Percentiles rank a stretch among this genome's conserved stretches.
Conservation (phyloP, 306 rosid species). For the Adenanthera pavonina region DNA sequence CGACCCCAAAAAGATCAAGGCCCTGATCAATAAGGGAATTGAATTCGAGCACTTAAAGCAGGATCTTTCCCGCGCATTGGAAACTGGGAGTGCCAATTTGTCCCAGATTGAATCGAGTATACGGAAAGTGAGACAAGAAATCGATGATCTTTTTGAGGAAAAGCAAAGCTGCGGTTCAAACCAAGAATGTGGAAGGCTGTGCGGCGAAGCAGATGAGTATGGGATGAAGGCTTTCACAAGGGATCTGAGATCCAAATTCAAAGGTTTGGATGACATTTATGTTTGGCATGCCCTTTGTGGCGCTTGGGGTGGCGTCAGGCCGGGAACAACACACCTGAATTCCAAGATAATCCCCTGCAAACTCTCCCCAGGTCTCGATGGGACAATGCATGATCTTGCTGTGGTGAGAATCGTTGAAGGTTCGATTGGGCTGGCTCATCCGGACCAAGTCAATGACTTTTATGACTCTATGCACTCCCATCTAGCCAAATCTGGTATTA, state of each 20-base stretch:
- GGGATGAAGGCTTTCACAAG: conserved; percentile 83
- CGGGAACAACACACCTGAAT: conserved; percentile 66
- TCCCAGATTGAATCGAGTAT: conserved; percentile 49
- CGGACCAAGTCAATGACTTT: conserved; percentile 65
- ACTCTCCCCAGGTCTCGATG: conserved; percentile 77
- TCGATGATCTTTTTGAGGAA: conserved; percentile 61
- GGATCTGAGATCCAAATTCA: conserved; percentile 71
- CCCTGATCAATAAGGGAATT: conserved; percentile 63
- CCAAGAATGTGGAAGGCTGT: conserved; percentile 36
- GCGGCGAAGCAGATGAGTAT: conserved; percentile 28
- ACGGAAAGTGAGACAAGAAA: conserved; percentile 52
- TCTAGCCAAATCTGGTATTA: conserved; percentile 71
- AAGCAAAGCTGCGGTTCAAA: conserved; percentile 14
- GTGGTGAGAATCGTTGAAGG: conserved; percentile 72
- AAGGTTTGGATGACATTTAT: conserved; percentile 79
- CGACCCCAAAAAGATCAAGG: conserved; percentile 61
- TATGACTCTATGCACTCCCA: conserved; percentile 87
- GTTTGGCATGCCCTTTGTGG: conserved; percentile 97
- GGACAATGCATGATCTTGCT: conserved; percentile 87
- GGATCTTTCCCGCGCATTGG: conserved; percentile 42
- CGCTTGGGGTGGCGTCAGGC: conserved; percentile 97
- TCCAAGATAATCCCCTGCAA: conserved; percentile 64
- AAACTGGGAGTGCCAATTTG: conserved; percentile 45
- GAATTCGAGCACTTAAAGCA: conserved; percentile 65
- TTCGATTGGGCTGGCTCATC: conserved; percentile 82